These are phyloP conservation scores for Colletotrichum musae DNA, from an alignment of 2,329 filamentous ascomycete species.

Conservation along the genomic window DNA sequence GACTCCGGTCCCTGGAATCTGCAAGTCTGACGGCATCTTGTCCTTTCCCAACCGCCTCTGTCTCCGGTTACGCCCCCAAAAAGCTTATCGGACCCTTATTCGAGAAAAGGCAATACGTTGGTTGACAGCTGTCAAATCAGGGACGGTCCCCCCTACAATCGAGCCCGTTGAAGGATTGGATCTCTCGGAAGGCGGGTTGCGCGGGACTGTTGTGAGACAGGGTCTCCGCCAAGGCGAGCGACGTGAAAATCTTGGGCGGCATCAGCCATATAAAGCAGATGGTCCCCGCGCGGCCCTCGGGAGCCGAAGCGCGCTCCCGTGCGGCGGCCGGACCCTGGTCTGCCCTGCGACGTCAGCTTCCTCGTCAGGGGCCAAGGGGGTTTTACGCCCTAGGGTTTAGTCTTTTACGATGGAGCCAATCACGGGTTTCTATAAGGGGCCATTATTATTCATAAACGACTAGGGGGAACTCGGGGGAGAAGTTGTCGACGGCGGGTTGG, in stretches of 20 bases:
- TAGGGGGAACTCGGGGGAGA: too few species aligned
- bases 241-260: too few species aligned
- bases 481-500: too few species aligned
- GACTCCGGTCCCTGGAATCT: constrained; percentile 34
- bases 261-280: background rate
- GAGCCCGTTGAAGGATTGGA: background rate
- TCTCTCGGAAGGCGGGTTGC: constrained; percentile 20
- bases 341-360: constrained; percentile 3
- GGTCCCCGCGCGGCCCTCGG: constrained; percentile 13
- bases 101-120: too few species aligned
- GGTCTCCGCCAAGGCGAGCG: constrained; percentile 23
- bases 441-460: too few species aligned
- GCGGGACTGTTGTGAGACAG: constrained; percentile 20
- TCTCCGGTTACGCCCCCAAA: background rate
- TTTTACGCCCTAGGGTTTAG: constrained; percentile 8
- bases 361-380: background rate
- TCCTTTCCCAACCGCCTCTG: background rate
- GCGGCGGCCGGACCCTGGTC: background rate
- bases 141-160: too few species aligned
- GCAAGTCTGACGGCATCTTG: constrained; percentile 30
- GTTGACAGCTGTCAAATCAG: too few species aligned
- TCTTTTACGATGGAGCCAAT: constrained; percentile 25
- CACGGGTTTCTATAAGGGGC: background rate
- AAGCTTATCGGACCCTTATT: background rate
- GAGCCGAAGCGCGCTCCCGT: background rate